Conservation (phyloP, 2,329 filamentous ascomycete genomes). For the Exophiala mesophila region DNA sequence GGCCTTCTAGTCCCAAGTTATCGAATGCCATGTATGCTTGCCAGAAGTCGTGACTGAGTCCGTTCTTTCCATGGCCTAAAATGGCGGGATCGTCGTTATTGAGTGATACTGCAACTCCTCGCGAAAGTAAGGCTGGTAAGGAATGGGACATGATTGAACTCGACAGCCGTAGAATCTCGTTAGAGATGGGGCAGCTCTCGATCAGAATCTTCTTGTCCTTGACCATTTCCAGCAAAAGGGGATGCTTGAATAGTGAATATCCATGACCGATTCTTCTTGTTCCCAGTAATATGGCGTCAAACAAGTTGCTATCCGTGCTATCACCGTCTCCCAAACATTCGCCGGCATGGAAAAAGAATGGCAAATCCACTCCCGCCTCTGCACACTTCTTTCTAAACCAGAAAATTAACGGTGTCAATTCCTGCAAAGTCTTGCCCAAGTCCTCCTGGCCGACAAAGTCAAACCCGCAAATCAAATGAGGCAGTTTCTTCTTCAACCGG, state of each 20-base stretch:
- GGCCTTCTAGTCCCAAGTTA: constrained; percentile 79
- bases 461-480: constrained; percentile 77
- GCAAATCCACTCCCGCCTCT: constrained; percentile 71
- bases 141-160: constrained; percentile 72
- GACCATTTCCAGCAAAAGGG: constrained; percentile 79
- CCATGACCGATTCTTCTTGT: constrained; percentile 86
- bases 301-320: constrained; percentile 75
- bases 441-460: constrained; percentile 90
- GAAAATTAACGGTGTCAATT: constrained; percentile 78
- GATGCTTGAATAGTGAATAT: constrained; percentile 86
- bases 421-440: constrained; percentile 65
- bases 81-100: constrained; percentile 91
- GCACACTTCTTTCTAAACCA: constrained; percentile 88
- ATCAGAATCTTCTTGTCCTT: constrained; percentile 83
- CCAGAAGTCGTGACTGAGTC: constrained; percentile 92
- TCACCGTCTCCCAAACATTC: constrained; percentile 78
- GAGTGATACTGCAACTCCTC: constrained; percentile 76
- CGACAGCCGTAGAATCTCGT: constrained; percentile 78
- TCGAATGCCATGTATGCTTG: constrained; percentile 87
- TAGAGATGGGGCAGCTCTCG: constrained; percentile 86
- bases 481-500: constrained; percentile 70
- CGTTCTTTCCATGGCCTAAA: constrained; percentile 73
- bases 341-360: constrained; percentile 94
- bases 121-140: constrained; percentile 74
- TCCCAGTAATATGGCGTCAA: constrained; percentile 80